Conservation (phyloP, 2,329 filamentous ascomycete genomes). For the Mycosphaerella arachidis region DNA sequence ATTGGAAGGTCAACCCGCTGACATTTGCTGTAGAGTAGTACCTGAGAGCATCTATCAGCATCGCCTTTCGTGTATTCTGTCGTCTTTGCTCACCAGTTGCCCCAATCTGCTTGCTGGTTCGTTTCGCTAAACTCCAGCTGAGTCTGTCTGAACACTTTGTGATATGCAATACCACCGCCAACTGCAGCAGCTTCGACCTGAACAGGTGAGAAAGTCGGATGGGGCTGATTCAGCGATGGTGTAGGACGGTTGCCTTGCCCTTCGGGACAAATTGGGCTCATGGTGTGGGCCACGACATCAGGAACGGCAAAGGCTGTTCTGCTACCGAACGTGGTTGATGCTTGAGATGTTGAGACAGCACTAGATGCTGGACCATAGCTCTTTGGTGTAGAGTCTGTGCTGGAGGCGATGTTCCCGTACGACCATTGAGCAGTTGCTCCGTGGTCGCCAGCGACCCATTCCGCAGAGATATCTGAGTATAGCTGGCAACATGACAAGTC, state of each 20-base stretch:
- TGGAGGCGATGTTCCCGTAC: background rate
- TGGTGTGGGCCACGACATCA: conserved; percentile 5
- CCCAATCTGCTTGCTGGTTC: conserved; percentile 36
- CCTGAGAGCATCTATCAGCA: background rate
- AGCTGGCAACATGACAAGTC: conserved; percentile 32
- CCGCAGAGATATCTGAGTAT: conserved; percentile 68
- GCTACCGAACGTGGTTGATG: conserved; percentile 8
- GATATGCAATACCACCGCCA: conserved; percentile 24
- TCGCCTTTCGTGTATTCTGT: background rate
- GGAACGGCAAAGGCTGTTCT: conserved; percentile 3
- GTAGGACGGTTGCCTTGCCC: conserved; percentile 2
- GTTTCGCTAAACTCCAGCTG: conserved; percentile 42
- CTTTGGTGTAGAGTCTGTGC: background rate
- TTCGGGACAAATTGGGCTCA: conserved; percentile 1
- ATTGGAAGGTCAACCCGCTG: conserved; percentile 43
- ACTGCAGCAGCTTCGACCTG: background rate
- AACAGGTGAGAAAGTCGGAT: conserved; percentile 1
- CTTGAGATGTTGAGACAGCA: conserved; percentile 1
- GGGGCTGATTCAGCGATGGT: background rate
- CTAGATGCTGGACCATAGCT: background rate
- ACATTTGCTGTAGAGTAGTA: conserved; percentile 48
- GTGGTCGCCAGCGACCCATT: conserved; percentile 64
- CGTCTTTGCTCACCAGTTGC: background rate
- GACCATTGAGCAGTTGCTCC: conserved; percentile 45
- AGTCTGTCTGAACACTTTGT: conserved; percentile 28